Conservation (phyloP, 2,329 filamentous ascomycete species). For the Rachicladosporium sp. region DNA sequence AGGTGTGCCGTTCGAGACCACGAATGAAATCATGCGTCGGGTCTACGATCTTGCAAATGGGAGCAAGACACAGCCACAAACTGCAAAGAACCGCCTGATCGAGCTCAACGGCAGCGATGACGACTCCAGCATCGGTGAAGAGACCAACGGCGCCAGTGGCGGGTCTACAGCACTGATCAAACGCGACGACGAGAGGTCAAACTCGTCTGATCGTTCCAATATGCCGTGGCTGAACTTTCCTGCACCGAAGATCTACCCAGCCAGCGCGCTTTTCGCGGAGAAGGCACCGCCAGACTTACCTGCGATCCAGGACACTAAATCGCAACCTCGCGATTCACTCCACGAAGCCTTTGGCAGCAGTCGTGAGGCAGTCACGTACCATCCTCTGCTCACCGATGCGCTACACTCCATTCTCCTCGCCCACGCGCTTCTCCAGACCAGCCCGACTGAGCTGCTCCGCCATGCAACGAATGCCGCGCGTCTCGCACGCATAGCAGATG, state of each 20-base stretch:
- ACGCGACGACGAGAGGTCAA: constrained; percentile 22
- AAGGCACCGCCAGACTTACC: constrained; percentile 55
- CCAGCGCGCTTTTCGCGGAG: constrained; percentile 58
- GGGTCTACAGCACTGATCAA: constrained; percentile 33
- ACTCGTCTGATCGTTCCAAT: constrained; percentile 21
- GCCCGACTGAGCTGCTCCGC: constrained; percentile 61
- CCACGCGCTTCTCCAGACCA: constrained; percentile 69
- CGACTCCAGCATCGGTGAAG: constrained; percentile 6
- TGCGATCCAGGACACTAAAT: constrained; percentile 44
- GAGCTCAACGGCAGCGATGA: constrained; percentile 16
- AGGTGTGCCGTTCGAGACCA: constrained; percentile 48
- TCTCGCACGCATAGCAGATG: constrained; percentile 60
- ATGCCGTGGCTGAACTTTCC: constrained; percentile 36
- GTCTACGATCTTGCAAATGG: constrained; percentile 45
- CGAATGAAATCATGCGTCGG: constrained; percentile 45
- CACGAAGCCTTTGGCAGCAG: constrained; percentile 26
- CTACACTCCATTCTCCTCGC: constrained; percentile 67
- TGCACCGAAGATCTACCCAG: constrained; percentile 38
- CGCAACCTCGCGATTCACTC: constrained; percentile 14
- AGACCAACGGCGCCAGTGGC: constrained; percentile 8
- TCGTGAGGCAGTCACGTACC: constrained; percentile 62
- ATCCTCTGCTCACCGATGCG: constrained; percentile 67
- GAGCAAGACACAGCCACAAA: constrained; percentile 19
- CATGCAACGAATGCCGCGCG: constrained; percentile 74
- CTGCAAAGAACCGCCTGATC: constrained; percentile 18